Percentiles rank a stretch among this genome's conserved stretches.
Conservation (phyloP, 192 early-diverging fungal genomes). For the Spinellus fusiger region DNA sequence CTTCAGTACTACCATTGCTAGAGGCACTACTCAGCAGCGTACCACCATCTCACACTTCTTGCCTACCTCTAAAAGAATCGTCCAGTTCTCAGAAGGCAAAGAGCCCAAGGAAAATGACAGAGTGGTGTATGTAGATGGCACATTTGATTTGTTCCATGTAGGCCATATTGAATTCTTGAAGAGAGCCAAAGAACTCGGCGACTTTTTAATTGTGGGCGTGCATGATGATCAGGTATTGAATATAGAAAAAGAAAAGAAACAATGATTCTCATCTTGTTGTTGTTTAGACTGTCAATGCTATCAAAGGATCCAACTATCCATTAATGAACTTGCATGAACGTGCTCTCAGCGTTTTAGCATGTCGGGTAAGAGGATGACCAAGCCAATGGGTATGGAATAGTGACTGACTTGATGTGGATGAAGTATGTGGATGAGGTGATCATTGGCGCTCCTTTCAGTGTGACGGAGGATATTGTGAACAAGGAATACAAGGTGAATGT, state of each 20-base stretch:
- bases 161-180: slow-evolving; percentile 90
- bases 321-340: slow-evolving; percentile 95
- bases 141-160: slow-evolving; percentile 92
- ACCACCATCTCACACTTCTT: slow-evolving; percentile 81
- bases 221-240: slow-evolving; percentile 70
- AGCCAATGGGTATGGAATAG: not conserved
- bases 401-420: not conserved
- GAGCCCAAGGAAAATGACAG: slow-evolving; percentile 73
- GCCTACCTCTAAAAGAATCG: slow-evolving; percentile 79
- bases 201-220: slow-evolving; percentile 88
- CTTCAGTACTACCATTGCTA: slow-evolving; percentile 44
- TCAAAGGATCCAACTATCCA: slow-evolving; percentile 84
- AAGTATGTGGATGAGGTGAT: slow-evolving; percentile 92
- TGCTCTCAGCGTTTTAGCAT: slow-evolving; percentile 84
- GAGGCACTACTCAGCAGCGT: slow-evolving; percentile 17
- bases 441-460: slow-evolving; percentile 84
- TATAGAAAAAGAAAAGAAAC: not conserved
- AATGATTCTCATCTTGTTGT: not conserved
- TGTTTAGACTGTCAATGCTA: slow-evolving; percentile 66
- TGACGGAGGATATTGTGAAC: slow-evolving; percentile 78
- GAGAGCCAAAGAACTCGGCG: slow-evolving; percentile 74
- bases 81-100: slow-evolving; percentile 82
- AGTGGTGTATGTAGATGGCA: slow-evolving; percentile 93
- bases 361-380: slow-evolving; percentile 53
- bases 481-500: slow-evolving; percentile 82